Percentiles rank a stretch among this genome's conserved stretches.
Evolutionary conservation across 176 grass and related monocot genomes (phyloP).

Genomic region (Dendrocalamus sinicus): DNA sequence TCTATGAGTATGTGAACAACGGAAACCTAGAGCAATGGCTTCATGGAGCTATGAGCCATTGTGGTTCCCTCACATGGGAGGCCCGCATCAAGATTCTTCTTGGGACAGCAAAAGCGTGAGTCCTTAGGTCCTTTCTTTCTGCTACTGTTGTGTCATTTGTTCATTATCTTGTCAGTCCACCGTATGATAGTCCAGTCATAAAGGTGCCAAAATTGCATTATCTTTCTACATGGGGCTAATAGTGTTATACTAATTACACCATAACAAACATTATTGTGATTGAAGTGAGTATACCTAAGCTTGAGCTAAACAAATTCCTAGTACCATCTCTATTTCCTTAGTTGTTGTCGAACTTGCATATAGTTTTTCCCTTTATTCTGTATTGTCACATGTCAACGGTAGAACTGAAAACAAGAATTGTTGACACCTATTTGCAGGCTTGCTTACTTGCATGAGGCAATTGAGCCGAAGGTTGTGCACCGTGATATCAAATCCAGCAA

Average conservation of each 20-base stretch:
- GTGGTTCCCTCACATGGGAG: slow-evolving; percentile 75
- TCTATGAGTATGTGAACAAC: slow-evolving; percentile 87
- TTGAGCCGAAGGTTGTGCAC: slow-evolving; percentile 90
- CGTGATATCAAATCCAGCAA: slow-evolving; percentile 92
- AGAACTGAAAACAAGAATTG: slow-evolving; percentile 33
- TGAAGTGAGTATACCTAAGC: slow-evolving; percentile 3
- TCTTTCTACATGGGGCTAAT: slow-evolving; percentile 6
- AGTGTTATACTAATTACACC: slow-evolving; percentile 25
- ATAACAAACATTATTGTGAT: background rate
- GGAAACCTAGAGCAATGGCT: slow-evolving; percentile 91
- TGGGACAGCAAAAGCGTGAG: slow-evolving; percentile 90
- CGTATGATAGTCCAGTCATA: background rate
- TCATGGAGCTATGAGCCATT: slow-evolving; percentile 84
- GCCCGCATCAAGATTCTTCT: slow-evolving; percentile 81
- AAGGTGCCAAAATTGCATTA: background rate
- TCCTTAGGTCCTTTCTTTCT: slow-evolving; percentile 32
- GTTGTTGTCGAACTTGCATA: slow-evolving; percentile 11
- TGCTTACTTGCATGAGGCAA: slow-evolving; percentile 88
- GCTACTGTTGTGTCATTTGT: slow-evolving; percentile 19
- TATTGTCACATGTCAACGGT: background rate
- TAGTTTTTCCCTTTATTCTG: background rate
- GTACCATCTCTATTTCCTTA: slow-evolving; percentile 1
- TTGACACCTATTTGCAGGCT: slow-evolving; percentile 52
- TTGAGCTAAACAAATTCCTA: slow-evolving; percentile 25
- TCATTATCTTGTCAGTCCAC: slow-evolving; percentile 3